Evolutionary conservation across 176 grass and related monocot genomes (phyloP).

Genomic region (Lolium multiflorum): DNA sequence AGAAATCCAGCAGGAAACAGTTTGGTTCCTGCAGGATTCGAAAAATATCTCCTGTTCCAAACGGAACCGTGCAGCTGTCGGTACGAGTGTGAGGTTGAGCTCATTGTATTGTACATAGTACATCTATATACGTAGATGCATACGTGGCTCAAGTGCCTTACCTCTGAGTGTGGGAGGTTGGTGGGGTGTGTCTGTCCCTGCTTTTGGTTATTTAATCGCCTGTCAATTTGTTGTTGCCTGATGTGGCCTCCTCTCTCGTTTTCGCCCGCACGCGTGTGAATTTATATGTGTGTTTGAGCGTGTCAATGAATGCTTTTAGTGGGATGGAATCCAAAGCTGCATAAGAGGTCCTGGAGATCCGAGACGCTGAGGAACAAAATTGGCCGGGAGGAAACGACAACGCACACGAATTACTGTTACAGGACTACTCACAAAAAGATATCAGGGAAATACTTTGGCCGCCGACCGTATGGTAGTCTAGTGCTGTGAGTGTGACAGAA

Average conservation of each 20-base stretch:
- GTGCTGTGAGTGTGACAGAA: too few species aligned
- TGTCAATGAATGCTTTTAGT: background rate
- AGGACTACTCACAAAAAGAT: too few species aligned
- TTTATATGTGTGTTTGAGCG: background rate
- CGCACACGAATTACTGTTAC: too few species aligned
- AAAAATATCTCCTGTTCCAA: background rate
- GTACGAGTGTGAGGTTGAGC: constrained; percentile 59
- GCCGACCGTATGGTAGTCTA: too few species aligned
- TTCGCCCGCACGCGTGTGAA: constrained; percentile 32
- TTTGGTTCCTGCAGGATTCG: constrained; percentile 1
- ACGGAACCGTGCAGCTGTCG: background rate
- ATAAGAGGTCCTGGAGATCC: background rate
- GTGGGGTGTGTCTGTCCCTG: constrained; percentile 45
- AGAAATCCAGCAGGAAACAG: background rate
- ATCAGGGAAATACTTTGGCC: too few species aligned
- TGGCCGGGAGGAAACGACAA: background rate
- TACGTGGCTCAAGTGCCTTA: constrained; percentile 50
- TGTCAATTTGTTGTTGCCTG: constrained; percentile 46
- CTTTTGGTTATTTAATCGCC: constrained; percentile 35
- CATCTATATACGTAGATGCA: background rate
- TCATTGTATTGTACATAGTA: constrained; percentile 33
- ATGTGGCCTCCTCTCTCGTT: constrained; percentile 31
- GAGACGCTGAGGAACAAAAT: background rate
- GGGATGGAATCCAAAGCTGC: constrained; percentile 33
- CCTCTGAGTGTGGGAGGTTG: constrained; percentile 44